Conservation (phyloP, 768 basidiomycete genomes). For the Mycena leptocephala region DNA sequence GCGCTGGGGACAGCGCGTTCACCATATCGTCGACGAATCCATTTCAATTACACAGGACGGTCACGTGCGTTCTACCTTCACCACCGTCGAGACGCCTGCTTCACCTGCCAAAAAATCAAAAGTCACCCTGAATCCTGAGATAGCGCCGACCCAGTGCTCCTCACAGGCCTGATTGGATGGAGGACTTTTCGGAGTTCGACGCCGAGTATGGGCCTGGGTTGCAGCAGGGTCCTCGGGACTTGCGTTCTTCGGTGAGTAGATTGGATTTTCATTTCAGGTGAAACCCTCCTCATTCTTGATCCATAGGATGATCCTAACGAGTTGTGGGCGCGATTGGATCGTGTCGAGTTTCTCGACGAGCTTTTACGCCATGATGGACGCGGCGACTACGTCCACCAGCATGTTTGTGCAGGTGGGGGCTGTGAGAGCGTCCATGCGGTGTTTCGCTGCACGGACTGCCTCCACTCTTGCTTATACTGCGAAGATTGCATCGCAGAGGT, state of each 20-base stretch:
- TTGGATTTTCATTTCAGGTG: not conserved
- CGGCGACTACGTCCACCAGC: not conserved
- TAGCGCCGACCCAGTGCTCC: not conserved
- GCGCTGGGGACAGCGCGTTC: not conserved
- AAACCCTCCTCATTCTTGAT: too few relatives aligned
- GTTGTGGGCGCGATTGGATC: not conserved
- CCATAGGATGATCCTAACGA: not conserved
- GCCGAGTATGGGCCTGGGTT: not conserved
- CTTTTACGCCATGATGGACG: not conserved
- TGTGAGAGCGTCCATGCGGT: too few relatives aligned
- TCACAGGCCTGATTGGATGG: not conserved
- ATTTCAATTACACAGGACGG: not conserved
- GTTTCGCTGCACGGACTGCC: not conserved
- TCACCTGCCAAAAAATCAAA: not conserved
- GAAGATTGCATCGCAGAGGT: not conserved
- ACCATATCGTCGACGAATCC: not conserved
- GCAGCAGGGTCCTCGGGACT: not conserved
- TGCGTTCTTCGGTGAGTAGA: not conserved
- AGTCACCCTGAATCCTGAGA: not conserved
- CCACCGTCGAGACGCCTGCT: not conserved
- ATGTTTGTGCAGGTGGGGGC: too few relatives aligned
- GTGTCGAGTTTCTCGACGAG: not conserved
- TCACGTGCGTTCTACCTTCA: not conserved
- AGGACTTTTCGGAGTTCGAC: not conserved
- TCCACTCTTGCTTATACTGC: not conserved